Evolutionary conservation across 306 rosid genomes (phyloP).

Genomic region (Prunus salicina): DNA sequence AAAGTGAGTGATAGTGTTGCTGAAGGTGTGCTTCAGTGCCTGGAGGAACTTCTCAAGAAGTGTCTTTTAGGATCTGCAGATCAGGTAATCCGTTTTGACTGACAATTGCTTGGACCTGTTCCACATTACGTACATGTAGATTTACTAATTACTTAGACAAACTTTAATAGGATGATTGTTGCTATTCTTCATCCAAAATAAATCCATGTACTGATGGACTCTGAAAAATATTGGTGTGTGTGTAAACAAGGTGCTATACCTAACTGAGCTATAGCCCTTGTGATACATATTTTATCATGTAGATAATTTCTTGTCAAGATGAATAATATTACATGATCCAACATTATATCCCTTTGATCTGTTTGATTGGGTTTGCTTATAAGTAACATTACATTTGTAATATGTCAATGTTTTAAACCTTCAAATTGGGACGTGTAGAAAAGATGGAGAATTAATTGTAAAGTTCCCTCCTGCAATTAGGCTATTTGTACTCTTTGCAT

Average conservation of each 20-base stretch:
- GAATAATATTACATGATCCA: too few relatives aligned
- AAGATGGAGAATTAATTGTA: neutral
- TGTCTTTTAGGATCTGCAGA: slow-evolving; percentile 74
- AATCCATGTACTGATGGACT: neutral
- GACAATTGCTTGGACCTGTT: neutral
- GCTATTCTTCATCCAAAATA: neutral
- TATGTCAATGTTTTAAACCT: neutral
- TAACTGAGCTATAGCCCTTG: too few relatives aligned
- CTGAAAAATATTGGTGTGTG: too few relatives aligned
- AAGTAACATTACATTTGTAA: too few relatives aligned
- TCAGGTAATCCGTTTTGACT: slow-evolving; percentile 56
- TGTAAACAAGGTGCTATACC: too few relatives aligned
- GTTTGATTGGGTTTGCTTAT: too few relatives aligned
- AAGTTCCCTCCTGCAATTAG: neutral
- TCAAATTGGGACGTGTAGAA: neutral
- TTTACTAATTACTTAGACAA: too few relatives aligned
- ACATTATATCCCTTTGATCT: too few relatives aligned
- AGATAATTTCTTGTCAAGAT: too few relatives aligned
- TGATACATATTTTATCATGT: too few relatives aligned
- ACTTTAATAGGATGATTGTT: neutral
- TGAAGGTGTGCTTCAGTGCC: slow-evolving; percentile 81
- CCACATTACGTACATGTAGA: neutral
- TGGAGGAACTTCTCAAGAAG: slow-evolving; percentile 78
- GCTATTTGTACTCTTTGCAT: neutral
- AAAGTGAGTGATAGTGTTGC: slow-evolving; percentile 74